These are phyloP conservation scores for Tilletiopsis washingtonensis DNA, from an alignment of 1,284 basidiomycete species.

Conservation along the genomic window DNA sequence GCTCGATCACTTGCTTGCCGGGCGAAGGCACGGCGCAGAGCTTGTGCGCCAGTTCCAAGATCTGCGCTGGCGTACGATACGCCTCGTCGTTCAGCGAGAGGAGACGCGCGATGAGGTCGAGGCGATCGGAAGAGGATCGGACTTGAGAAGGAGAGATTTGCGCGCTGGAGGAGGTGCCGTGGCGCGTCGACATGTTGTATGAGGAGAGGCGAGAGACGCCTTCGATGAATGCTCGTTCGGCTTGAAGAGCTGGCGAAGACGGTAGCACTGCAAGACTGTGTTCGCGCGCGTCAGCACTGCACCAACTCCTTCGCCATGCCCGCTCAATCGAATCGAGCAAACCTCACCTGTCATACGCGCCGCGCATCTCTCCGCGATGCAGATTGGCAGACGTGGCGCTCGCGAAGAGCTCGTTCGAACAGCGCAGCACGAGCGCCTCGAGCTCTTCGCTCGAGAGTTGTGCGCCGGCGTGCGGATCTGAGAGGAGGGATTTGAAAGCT, in stretches of 20 bases:
- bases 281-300: slow-evolving; percentile 13
- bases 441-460: background rate
- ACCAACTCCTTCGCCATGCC: too few relatives aligned
- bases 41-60: slow-evolving; percentile 14
- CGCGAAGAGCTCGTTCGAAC: background rate
- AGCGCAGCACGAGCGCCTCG: background rate
- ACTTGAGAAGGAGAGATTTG: slow-evolving; percentile 15
- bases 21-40: slow-evolving; percentile 5
- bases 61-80: slow-evolving; percentile 16
- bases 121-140: slow-evolving; percentile 8
- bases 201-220: slow-evolving; percentile 19
- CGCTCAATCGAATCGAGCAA: too few relatives aligned
- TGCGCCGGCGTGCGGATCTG: too few relatives aligned
- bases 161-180: background rate
- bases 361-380: slow-evolving; percentile 8
- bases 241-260: background rate
- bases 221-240: slow-evolving; percentile 18
- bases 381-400: background rate
- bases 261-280: background rate
- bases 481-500: too few relatives aligned
- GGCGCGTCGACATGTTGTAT: slow-evolving; percentile 15
- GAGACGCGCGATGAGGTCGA: slow-evolving; percentile 14
- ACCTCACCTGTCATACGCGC: too few relatives aligned
- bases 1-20: too few relatives aligned
- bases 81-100: slow-evolving; percentile 14